A percentile compares a stretch with the other conserved stretches of the same genome.
phyloP scores from a whole-genome alignment of 2,329 filamentous ascomycete genomes.

The Didymella sp. region DNA sequence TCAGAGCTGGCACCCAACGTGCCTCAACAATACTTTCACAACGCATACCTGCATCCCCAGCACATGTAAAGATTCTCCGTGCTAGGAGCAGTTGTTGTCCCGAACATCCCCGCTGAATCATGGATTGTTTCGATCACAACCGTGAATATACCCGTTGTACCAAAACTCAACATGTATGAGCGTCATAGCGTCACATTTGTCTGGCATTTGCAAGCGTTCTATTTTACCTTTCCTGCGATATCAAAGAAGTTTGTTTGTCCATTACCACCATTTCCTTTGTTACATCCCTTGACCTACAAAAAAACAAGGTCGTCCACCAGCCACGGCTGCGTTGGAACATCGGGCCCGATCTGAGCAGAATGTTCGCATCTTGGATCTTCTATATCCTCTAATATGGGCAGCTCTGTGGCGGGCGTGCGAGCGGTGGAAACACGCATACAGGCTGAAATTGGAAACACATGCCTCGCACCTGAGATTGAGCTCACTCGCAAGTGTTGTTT shows the following conservation, averaged over 20 bases:
- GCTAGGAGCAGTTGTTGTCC: constrained; percentile 26
- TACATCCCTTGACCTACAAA: constrained; percentile 32
- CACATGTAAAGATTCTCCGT: constrained; percentile 37
- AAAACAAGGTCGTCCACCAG: constrained; percentile 32
- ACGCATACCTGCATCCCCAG: constrained; percentile 47
- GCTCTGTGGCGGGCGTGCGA: constrained; percentile 30
- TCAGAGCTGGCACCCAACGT: constrained; percentile 41
- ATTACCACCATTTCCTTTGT: constrained; percentile 49
- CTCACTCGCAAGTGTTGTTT: constrained; percentile 46
- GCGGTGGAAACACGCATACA: constrained; percentile 35
- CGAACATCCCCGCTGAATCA: constrained; percentile 25
- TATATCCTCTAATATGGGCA: constrained; percentile 44
- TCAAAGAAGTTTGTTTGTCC: constrained; percentile 41
- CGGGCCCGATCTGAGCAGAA: constrained; percentile 26
- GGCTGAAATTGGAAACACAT: constrained; percentile 47
- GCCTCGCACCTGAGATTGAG: constrained; percentile 32
- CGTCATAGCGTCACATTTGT: constrained; percentile 50
- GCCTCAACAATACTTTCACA: constrained; percentile 47
- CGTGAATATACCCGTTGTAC: constrained; percentile 42
- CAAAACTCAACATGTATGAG: constrained; percentile 48
- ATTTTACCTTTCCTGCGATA: constrained; percentile 42
- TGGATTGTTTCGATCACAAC: constrained; percentile 21
- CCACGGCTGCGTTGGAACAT: constrained; percentile 20
- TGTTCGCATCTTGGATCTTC: constrained; percentile 33
- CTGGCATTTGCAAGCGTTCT: constrained; percentile 49